A percentile compares a stretch with the other conserved stretches of the same genome.
Evolutionary conservation across 768 basidiomycete genomes (phyloP).

Genomic region (Mrakia frigida): DNA sequence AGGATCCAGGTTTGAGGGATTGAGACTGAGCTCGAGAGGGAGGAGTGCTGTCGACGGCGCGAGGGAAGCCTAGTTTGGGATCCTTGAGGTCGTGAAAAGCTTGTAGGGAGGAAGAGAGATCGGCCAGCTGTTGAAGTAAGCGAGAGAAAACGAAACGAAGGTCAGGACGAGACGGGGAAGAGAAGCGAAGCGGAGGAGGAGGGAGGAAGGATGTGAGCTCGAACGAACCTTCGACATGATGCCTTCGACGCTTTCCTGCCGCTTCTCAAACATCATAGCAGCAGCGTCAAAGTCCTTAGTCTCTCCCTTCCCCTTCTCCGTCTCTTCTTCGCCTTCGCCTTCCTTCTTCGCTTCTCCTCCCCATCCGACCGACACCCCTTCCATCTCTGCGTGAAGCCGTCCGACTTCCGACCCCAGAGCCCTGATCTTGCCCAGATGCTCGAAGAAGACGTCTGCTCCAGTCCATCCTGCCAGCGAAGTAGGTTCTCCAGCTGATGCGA

Average conservation of each 20-base stretch:
- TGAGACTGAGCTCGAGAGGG: not conserved
- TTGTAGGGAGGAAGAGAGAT: not conserved
- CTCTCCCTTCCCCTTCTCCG: not conserved
- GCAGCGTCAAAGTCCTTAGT: constrained; percentile 6
- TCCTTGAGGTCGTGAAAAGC: not conserved
- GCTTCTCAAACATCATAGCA: not conserved
- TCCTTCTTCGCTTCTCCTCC: too few species aligned
- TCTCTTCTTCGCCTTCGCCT: not conserved
- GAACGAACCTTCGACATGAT: constrained; percentile 8
- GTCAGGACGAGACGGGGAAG: not conserved
- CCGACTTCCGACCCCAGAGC: not conserved
- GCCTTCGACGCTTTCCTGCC: not conserved
- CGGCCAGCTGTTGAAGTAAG: not conserved
- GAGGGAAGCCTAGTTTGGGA: not conserved
- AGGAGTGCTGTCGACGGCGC: not conserved
- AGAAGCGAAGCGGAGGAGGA: not conserved
- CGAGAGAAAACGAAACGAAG: not conserved
- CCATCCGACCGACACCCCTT: not conserved
- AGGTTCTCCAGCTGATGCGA: not conserved
- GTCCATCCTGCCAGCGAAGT: not conserved
- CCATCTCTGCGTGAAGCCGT: not conserved
- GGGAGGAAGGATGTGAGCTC: not conserved
- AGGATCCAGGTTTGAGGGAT: not conserved
- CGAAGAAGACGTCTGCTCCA: not conserved
- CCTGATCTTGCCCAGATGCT: not conserved